Conservation (phyloP, 2,329 filamentous ascomycete genomes). For the Byssochlamys sp. region DNA sequence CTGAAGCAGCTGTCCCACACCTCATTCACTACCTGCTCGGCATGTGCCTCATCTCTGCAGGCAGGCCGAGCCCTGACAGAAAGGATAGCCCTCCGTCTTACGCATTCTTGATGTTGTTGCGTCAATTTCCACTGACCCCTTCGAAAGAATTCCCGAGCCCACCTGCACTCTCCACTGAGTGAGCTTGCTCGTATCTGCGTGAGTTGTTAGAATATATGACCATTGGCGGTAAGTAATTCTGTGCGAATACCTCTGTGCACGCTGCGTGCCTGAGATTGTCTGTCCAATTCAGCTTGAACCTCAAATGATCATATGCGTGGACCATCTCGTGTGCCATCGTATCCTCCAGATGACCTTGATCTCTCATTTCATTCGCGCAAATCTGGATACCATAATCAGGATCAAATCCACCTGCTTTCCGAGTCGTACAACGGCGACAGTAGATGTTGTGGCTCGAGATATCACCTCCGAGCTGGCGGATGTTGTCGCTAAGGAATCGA, state of each 20-base stretch:
- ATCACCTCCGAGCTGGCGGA: constrained; percentile 66
- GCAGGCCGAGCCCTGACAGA: constrained; percentile 69
- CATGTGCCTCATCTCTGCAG: constrained; percentile 78
- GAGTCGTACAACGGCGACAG: constrained; percentile 66
- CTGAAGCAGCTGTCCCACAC: constrained; percentile 98
- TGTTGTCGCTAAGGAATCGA: constrained; percentile 74
- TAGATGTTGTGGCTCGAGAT: constrained; percentile 66
- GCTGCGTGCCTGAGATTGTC: constrained; percentile 78
- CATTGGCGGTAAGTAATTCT: not conserved
- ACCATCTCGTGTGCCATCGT: constrained; percentile 96
- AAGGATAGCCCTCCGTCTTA: constrained; percentile 67
- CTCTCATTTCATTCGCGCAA: constrained; percentile 81
- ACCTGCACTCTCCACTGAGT: constrained; percentile 87
- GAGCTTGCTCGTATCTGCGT: constrained; percentile 78
- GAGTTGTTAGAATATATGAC: not conserved
- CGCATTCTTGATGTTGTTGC: constrained; percentile 88
- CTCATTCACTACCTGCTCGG: constrained; percentile 79
- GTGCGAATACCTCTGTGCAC: constrained; percentile 66
- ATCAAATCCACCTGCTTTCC: constrained; percentile 74
- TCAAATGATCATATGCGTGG: constrained; percentile 84
- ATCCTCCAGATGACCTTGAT: constrained; percentile 76
- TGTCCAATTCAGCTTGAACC: constrained; percentile 81
- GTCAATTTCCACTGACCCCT: constrained; percentile 80
- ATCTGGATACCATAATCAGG: constrained; percentile 78
- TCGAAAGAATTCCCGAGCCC: constrained; percentile 74